Percentiles rank a stretch among this genome's conserved stretches.
Conservation (phyloP, 2,329 filamentous ascomycete species). For the Stachybotrys chlorohalonatus region DNA sequence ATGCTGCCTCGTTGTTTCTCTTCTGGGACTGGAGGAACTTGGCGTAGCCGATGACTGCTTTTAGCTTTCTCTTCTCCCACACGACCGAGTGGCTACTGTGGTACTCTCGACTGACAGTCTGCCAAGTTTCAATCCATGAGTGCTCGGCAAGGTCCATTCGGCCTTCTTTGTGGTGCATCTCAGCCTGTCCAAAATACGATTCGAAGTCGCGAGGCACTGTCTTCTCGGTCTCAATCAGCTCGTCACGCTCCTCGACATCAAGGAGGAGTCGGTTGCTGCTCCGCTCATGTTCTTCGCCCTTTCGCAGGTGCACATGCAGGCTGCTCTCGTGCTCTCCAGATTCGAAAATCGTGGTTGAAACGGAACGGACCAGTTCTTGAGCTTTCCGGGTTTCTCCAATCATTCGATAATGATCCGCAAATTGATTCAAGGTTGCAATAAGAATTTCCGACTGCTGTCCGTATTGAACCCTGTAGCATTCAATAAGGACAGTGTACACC, state of each 20-base stretch:
- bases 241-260: slow-evolving; percentile 28
- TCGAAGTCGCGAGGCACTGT: slow-evolving; percentile 3
- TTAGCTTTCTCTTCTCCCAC: slow-evolving; percentile 38
- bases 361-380: slow-evolving; percentile 3
- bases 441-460: slow-evolving; percentile 6
- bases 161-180: slow-evolving; percentile 23
- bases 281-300: slow-evolving; percentile 9
- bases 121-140: slow-evolving; percentile 40
- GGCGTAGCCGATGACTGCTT: slow-evolving; percentile 34
- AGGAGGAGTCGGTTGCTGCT: slow-evolving; percentile 21
- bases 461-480: slow-evolving; percentile 9
- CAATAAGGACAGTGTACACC: slow-evolving; percentile 3
- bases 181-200: slow-evolving; percentile 16
- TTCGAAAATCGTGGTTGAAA: slow-evolving; percentile 12
- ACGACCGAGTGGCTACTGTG: slow-evolving; percentile 29
- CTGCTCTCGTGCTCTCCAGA: slow-evolving; percentile 13
- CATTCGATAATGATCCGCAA: slow-evolving; percentile 5
- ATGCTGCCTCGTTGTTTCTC: slow-evolving; percentile 31
- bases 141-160: slow-evolving; percentile 28
- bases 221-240: slow-evolving; percentile 24
- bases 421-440: slow-evolving; percentile 2
- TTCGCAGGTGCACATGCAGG: slow-evolving; percentile 18
- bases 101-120: slow-evolving; percentile 36
- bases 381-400: slow-evolving; percentile 7
- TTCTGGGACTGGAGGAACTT: slow-evolving; percentile 36